Evolutionary conservation across 1,284 basidiomycete genomes (phyloP).

Genomic region (Sporisorium scitamineum): DNA sequence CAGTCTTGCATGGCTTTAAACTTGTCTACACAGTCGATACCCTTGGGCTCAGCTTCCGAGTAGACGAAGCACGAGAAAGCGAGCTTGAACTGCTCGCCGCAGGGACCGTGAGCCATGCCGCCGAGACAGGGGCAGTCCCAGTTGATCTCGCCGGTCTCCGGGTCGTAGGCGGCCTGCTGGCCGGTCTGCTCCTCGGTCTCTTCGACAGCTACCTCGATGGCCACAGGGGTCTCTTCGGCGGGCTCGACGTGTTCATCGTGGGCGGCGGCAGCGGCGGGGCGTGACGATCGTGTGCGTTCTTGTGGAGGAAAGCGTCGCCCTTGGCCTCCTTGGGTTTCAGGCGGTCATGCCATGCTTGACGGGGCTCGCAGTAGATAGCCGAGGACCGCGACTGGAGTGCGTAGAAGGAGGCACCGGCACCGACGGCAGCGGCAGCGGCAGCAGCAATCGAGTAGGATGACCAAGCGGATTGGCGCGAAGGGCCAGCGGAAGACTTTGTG

Average conservation of each 20-base stretch:
- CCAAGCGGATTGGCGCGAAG: slow-evolving; percentile 21
- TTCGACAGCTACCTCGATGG: slow-evolving; percentile 54
- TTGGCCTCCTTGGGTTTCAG: slow-evolving; percentile 44
- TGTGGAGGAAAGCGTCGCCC: slow-evolving; percentile 38
- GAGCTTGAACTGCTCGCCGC: slow-evolving; percentile 90
- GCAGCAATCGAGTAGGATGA: slow-evolving; percentile 20
- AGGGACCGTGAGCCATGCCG: slow-evolving; percentile 97
- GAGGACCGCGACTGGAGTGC: slow-evolving; percentile 17
- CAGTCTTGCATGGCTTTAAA: slow-evolving; percentile 99
- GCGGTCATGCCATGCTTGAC: slow-evolving; percentile 35
- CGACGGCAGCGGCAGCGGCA: slow-evolving; percentile 15
- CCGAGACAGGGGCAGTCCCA: slow-evolving; percentile 80
- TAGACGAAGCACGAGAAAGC: slow-evolving; percentile 98
- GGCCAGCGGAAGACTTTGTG: slow-evolving; percentile 27
- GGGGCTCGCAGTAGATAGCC: slow-evolving; percentile 33
- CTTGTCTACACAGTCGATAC: slow-evolving; percentile 96
- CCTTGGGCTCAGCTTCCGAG: slow-evolving; percentile 95
- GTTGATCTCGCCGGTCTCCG: slow-evolving; percentile 80
- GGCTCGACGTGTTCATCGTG: slow-evolving; percentile 28
- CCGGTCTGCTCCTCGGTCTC: slow-evolving; percentile 41
- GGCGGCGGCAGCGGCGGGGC: slow-evolving; percentile 11
- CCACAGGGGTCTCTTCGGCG: slow-evolving; percentile 39
- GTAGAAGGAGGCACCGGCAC: slow-evolving; percentile 27
- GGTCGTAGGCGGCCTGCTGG: slow-evolving; percentile 77
- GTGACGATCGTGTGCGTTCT: slow-evolving; percentile 28